Conservation (phyloP, 306 rosid genomes). For the Prunus kanzakura region DNA sequence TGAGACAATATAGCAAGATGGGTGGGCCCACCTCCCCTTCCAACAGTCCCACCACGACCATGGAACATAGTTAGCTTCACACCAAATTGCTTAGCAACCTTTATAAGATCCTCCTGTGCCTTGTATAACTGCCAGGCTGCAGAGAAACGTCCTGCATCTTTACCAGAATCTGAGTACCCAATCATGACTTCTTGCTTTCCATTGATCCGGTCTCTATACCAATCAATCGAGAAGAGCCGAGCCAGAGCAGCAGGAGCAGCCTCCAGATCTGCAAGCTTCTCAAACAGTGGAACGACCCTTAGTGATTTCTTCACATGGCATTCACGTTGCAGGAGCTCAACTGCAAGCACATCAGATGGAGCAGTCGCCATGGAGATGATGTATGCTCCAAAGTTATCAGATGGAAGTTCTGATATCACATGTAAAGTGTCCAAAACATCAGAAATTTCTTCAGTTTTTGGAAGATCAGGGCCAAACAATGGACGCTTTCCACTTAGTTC, state of each 20-base stretch:
- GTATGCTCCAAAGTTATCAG: constrained; percentile 93
- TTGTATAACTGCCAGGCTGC: constrained; percentile 97
- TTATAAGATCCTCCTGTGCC: constrained; percentile 95
- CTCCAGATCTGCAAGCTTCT: constrained; percentile 91
- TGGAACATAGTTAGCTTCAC: constrained; percentile 97
- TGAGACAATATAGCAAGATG: constrained; percentile 98
- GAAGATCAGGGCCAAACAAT: constrained; percentile 90
- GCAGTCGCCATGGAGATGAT: constrained; percentile 98
- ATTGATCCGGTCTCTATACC: constrained; percentile 70
- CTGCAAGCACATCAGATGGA: constrained; percentile 92
- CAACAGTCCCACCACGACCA: constrained; percentile 98
- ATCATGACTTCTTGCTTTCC: constrained; percentile 99
- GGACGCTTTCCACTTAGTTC: constrained; percentile 91
- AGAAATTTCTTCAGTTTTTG: constrained; percentile 82
- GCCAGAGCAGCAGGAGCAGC: constrained; percentile 92
- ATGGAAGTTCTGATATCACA: constrained; percentile 85
- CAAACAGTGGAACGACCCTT: constrained; percentile 93
- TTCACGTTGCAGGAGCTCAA: constrained; percentile 90
- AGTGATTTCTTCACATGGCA: constrained; percentile 72
- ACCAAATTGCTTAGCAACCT: constrained; percentile 77
- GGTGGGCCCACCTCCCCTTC: constrained; percentile 98
- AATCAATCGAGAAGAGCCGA: constrained; percentile 80
- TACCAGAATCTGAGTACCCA: constrained; percentile 97
- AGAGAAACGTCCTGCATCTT: constrained; percentile 95
- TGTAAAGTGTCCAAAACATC: constrained; percentile 85